These are phyloP conservation scores for Gossypium anomalum DNA, from an alignment of 345 rosid genomes.

Conservation along the genomic window DNA sequence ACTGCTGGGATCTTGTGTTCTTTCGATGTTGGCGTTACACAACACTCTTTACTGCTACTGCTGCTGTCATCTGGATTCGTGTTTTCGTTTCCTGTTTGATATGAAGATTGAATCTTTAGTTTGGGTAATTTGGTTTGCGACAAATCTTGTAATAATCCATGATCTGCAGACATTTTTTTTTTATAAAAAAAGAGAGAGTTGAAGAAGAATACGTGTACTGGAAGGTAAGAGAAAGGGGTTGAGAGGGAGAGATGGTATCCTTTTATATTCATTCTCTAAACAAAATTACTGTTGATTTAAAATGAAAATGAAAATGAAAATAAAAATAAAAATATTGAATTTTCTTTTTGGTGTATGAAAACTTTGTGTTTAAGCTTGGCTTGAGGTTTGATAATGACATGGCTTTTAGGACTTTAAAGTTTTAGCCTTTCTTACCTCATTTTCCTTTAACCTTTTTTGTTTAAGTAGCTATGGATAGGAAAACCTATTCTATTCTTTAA, in stretches of 20 bases:
- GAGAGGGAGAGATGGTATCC: neutral
- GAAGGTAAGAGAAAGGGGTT: conserved; percentile 15
- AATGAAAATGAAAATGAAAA: neutral
- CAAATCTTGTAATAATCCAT: neutral
- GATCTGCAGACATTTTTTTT: conserved; percentile 20
- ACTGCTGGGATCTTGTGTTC: conserved; percentile 24
- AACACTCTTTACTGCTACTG: conserved; percentile 4
- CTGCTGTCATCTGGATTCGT: neutral
- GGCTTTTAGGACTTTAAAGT: neutral
- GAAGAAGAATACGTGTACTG: conserved; percentile 15
- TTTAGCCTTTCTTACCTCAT: neutral
- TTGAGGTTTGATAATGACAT: neutral
- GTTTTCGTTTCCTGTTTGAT: neutral
- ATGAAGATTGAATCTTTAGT: conserved; percentile 2
- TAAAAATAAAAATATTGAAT: neutral
- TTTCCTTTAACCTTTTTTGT: neutral
- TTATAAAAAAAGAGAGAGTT: neutral
- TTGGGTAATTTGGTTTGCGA: conserved; percentile 3
- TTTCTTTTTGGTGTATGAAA: neutral
- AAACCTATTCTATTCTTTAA: too few species aligned
- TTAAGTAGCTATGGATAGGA: neutral
- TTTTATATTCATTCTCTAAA: conserved; percentile 4
- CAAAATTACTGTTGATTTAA: neutral
- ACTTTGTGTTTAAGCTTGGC: neutral
- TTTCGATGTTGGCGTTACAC: conserved; percentile 25